Base-by-base conservation (phyloP, 116 monocot species). In the Phalaenopsis hybrid region DNA sequence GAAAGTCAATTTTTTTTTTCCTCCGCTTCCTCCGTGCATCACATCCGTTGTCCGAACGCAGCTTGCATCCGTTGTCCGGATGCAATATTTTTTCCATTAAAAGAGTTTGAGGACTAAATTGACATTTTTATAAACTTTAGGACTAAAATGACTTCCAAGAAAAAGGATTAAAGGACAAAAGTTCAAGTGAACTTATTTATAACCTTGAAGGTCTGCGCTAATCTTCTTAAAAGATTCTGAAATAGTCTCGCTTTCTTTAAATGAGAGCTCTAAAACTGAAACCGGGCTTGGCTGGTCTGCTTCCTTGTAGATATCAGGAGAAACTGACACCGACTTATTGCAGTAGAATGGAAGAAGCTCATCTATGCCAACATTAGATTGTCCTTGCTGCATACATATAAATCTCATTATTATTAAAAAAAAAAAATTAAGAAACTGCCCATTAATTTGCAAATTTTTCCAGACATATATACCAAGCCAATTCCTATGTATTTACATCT, bases 211-310 rank as follows among this genome's bases (percentile, higher is more conserved):
- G 52, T 28, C 74, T 1, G 74, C 37, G 55, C 57, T 58, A 59
- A 79, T 79, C 45, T 41, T 84, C 59, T 79, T 65, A 18, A 84
- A 74, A 59, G 58, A 79, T 58, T 58, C 74, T 0, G 81, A 78
- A 41, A 44, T 74, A 33, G 79, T 79, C n/a, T 59, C 16, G 45
- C 23, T 34, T 23, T 79, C 79, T 74, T 73, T 51, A 31, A 57
- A 63, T 45, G 70, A 67, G 67, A 44, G 58, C 21, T 79, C 83
- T 72, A 84, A 57, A 74, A 79, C 79, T 44, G 83, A 84, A 41
- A 79, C 79, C 11, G 79, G 83, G 25, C 83, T 84, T 74, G 79
- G 83, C 74, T 84, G 57, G 46, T 79, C 79, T 44, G 79, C 55
- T 33, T 84, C 79, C 57, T 79, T 74, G 41, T 48, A 74, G 25